Evolutionary conservation across 768 basidiomycete genomes (phyloP).

Genomic region (Hygrocybe punicea): DNA sequence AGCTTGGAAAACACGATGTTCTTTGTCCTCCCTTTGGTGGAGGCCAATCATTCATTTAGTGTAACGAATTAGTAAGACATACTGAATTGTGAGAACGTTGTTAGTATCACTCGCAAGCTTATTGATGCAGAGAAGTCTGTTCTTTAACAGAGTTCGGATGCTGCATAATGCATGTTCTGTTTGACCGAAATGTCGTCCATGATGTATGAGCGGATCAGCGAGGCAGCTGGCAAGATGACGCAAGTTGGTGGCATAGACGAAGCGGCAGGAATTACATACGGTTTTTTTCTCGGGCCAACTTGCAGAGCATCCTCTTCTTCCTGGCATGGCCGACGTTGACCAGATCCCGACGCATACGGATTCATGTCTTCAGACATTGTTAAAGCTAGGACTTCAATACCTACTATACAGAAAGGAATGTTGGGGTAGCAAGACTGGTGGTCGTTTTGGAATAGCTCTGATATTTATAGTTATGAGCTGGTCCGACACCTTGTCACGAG

Average conservation of each 20-base stretch:
- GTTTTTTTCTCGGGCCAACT: not conserved
- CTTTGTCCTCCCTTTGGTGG: not conserved
- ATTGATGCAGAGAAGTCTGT: constrained; percentile 7
- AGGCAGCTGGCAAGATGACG: constrained; percentile 4
- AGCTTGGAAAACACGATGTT: constrained; percentile 6
- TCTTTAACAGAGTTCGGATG: constrained; percentile 15
- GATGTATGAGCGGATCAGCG: constrained; percentile 15
- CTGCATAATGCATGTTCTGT: constrained; percentile 13
- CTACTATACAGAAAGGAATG: too few species aligned
- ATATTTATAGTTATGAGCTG: too few species aligned
- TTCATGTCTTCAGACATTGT: not conserved
- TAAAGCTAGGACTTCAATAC: not conserved
- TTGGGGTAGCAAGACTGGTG: too few species aligned
- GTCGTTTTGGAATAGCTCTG: too few species aligned
- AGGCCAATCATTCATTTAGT: not conserved
- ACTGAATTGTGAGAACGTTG: not conserved
- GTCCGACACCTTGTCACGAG: too few species aligned
- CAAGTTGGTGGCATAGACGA: not conserved
- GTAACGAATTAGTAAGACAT: not conserved
- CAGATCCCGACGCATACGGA: not conserved
- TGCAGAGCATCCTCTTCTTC: constrained; percentile 1
- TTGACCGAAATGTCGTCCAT: constrained; percentile 19
- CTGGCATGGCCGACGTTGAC: not conserved
- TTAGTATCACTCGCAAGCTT: not conserved
- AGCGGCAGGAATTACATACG: not conserved